These are phyloP conservation scores for Cucurbita argyrosperma DNA, from an alignment of 306 rosid species.

Conservation along the genomic window DNA sequence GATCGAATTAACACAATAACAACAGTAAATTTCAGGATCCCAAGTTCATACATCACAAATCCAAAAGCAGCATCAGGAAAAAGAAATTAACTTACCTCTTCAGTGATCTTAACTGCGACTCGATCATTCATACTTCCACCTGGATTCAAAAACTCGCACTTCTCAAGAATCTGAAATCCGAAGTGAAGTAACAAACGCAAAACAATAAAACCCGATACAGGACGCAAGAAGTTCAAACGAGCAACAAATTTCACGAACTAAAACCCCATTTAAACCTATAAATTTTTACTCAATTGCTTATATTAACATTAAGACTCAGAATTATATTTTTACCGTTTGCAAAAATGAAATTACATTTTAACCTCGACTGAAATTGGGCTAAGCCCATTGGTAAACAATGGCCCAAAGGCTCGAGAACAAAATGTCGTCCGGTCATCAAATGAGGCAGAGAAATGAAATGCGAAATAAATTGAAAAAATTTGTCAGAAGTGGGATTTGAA, in stretches of 20 bases:
- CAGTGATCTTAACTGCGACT: constrained; percentile 68
- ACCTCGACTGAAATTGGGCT: too few relatives aligned
- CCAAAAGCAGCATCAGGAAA: neutral
- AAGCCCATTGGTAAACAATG: too few relatives aligned
- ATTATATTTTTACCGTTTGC: too few relatives aligned
- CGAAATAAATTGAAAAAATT: too few relatives aligned
- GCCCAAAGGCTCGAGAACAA: too few relatives aligned
- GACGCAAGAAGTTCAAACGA: neutral
- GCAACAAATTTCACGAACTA: neutral
- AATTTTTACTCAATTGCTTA: too few relatives aligned
- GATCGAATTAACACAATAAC: neutral
- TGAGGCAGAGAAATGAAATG: too few relatives aligned
- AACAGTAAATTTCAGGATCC: neutral
- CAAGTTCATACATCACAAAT: neutral
- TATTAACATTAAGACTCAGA: too few relatives aligned
- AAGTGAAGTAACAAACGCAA: neutral
- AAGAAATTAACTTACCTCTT: constrained; percentile 34
- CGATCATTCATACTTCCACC: constrained; percentile 97
- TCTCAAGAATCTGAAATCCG: constrained; percentile 54
- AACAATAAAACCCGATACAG: neutral
- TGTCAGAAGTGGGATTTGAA: too few relatives aligned
- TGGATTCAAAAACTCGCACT: constrained; percentile 91
- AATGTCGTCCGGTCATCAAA: too few relatives aligned
- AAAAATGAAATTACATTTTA: too few relatives aligned
- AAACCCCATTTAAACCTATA: neutral